These are phyloP conservation scores for Cladorrhinum samala DNA, from an alignment of 495 filamentous ascomycete species.

Conservation along the genomic window DNA sequence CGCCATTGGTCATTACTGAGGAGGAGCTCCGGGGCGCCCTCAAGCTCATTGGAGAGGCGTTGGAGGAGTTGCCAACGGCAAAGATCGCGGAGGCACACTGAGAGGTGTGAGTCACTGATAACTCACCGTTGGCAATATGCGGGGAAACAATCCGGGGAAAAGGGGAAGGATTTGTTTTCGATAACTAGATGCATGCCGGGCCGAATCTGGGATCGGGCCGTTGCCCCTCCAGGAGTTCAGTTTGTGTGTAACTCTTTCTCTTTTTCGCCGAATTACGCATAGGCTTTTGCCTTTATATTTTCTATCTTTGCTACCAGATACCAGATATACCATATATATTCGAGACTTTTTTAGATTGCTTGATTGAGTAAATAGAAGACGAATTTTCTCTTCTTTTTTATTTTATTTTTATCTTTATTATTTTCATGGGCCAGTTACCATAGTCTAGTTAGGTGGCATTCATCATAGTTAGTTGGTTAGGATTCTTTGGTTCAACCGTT, in stretches of 20 bases:
- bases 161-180: neutral
- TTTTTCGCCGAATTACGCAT: neutral
- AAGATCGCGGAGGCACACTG: constrained; percentile 25
- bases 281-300: neutral
- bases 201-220: neutral
- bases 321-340: neutral
- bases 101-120: neutral
- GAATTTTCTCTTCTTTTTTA: no score
- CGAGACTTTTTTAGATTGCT: neutral
- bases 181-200: neutral
- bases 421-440: no score
- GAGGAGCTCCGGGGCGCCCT: constrained; percentile 76
- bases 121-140: neutral
- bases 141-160: neutral
- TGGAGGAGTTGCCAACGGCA: constrained; percentile 53
- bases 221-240: no score
- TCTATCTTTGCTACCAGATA: neutral
- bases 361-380: neutral
- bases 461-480: no score
- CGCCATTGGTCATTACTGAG: constrained; percentile 79
- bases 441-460: no score
- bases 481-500: no score
- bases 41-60: constrained; percentile 65
- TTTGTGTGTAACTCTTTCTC: no score
- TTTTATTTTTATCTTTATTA: no score